Evolutionary conservation across 2,329 filamentous ascomycete species (phyloP), one percentile per base, ranked within the genome.

Genomic region (Aspergillus quadricinctus): DNA sequence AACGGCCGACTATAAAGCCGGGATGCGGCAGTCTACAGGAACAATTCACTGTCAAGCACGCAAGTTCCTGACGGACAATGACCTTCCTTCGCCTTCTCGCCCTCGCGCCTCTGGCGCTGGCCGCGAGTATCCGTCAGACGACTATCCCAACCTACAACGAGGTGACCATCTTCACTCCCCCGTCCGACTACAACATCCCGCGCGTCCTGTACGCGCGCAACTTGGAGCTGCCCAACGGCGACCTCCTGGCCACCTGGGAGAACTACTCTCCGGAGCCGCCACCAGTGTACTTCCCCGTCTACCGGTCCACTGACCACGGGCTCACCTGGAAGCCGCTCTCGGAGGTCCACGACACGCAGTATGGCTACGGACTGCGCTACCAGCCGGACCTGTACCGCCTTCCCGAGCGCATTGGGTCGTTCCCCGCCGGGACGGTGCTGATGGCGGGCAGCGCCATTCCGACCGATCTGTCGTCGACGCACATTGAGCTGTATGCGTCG

Each of bases 401-500:
- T 3, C 81, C 84, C 0, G 74, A 81, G 45, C 69, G 73, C 3
- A 76, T 89, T 50, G 87, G 81, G 19, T 75, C 78, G 1, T 89
- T 80, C 65, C 72, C 78, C 1, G 80, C 80, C 3, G 88, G 87
- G 2, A 89, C 87, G 0, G 73, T 91, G 21, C 76, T 90, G 9
- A 70, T 81, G 7, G 79, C 85, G 0, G 86, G 84, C 1, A 86
- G 81, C 59, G 83, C 82, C 28, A 83, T 69, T 65, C 73, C 58
- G 67, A 70, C 64, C 1, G 66, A 89, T 68, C 76, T 88, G 28
- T 84, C 81, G 43, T 74, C 77, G 57, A 89, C 87, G 0, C 79
- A 87, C 60, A 87, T 90, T 50, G 87, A 89, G 58, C 74, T 90
- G 7, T 90, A 90, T 65, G 87, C 84, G 7, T 85, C 81, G 48